Evolutionary conservation across 2,329 filamentous ascomycete genomes (phyloP).

Genomic region (Ophiostoma australiae): DNA sequence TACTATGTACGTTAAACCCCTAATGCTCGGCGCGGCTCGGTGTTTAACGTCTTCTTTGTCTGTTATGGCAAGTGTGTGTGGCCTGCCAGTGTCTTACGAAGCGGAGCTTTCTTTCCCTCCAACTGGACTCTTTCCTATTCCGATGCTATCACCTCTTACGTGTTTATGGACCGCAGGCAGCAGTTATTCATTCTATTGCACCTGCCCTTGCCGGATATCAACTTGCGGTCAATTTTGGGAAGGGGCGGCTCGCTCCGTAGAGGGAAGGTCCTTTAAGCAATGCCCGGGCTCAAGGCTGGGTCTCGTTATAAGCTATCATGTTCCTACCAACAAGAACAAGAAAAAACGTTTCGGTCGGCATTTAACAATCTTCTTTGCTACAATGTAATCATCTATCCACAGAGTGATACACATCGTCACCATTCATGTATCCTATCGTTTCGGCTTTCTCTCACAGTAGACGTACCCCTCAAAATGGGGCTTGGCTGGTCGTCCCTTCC

Average conservation of each 20-base stretch:
- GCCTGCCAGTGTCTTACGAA: not conserved
- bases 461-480: not conserved
- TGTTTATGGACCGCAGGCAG: too few relatives aligned
- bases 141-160: too few relatives aligned
- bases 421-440: not conserved
- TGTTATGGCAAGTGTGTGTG: not conserved
- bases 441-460: not conserved
- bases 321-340: not conserved
- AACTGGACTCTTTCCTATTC: too few relatives aligned
- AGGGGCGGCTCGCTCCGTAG: not conserved
- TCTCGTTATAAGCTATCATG: not conserved
- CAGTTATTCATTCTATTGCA: too few relatives aligned
- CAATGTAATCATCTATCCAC: not conserved
- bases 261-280: not conserved
- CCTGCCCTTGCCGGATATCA: too few relatives aligned
- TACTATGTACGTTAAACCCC: not conserved
- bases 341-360: not conserved
- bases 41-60: not conserved
- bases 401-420: too few relatives aligned
- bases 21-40: conserved; percentile 1
- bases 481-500: not conserved
- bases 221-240: not conserved
- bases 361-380: not conserved
- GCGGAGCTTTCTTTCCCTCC: not conserved
- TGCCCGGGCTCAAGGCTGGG: not conserved